These are phyloP conservation scores for Sphaerulina musiva DNA, from an alignment of 2,329 filamentous ascomycete genomes.

Conservation along the genomic window DNA sequence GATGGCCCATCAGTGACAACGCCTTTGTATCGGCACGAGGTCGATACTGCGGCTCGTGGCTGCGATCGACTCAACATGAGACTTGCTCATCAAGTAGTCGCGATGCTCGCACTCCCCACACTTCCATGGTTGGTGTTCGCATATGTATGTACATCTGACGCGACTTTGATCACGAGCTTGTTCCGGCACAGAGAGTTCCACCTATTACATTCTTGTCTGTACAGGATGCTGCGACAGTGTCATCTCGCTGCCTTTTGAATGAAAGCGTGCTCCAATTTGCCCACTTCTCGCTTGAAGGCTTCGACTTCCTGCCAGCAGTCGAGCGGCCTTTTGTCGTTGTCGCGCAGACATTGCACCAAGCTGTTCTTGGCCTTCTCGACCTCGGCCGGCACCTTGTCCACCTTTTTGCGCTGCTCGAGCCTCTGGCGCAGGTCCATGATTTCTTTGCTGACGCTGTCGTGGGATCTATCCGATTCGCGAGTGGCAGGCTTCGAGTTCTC, in stretches of 20 bases:
- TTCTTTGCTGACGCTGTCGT: conserved; percentile 50
- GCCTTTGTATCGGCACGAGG: conserved; percentile 3
- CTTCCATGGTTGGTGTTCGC: no score
- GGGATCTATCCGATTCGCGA: conserved; percentile 42
- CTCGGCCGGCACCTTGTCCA: conserved; percentile 59
- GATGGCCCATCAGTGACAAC: background rate
- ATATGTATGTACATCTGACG: no score
- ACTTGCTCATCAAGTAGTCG: background rate
- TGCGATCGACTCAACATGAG: background rate
- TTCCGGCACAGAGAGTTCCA: background rate
- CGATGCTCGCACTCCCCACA: background rate
- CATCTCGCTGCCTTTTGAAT: conserved; percentile 66
- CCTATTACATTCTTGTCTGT: background rate
- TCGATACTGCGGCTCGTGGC: background rate
- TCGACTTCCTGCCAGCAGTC: conserved; percentile 95
- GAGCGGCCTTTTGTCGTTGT: conserved; percentile 78
- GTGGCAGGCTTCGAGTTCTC: conserved; percentile 36
- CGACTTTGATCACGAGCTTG: background rate
- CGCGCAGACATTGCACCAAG: conserved; percentile 71
- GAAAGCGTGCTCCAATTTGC: conserved; percentile 77
- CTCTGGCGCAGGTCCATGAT: conserved; percentile 50
- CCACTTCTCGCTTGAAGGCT: conserved; percentile 81
- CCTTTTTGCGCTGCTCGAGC: conserved; percentile 49
- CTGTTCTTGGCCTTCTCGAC: conserved; percentile 69
- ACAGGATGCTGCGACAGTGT: background rate